Evolutionary conservation across 176 grass and related monocot genomes (phyloP).

Genomic region (Pontederia crassipes): DNA sequence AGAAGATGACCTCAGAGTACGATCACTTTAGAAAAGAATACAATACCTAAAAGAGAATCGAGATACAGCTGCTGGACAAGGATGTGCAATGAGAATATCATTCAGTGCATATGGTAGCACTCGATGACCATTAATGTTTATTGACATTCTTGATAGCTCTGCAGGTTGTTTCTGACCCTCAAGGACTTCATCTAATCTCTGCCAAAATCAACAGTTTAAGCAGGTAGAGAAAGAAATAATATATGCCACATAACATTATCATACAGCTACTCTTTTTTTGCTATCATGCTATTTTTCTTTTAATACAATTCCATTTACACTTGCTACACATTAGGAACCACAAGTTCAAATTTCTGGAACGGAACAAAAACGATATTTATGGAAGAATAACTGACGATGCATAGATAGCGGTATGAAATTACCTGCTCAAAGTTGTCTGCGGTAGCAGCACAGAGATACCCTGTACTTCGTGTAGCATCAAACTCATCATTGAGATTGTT

Average conservation of each 20-base stretch:
- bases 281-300: too few species aligned
- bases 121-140: constrained; percentile 52
- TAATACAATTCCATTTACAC: too few species aligned
- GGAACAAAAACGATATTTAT: constrained; percentile 5
- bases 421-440: constrained; percentile 74
- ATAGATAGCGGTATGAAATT: not conserved
- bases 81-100: constrained; percentile 82
- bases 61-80: constrained; percentile 81
- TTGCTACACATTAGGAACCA: too few species aligned
- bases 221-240: not conserved
- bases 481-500: constrained; percentile 71
- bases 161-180: constrained; percentile 42
- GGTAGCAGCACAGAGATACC: constrained; percentile 85
- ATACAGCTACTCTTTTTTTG: too few species aligned
- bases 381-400: not conserved
- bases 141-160: constrained; percentile 60
- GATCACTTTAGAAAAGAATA: not conserved
- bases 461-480: constrained; percentile 90
- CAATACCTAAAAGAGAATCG: constrained; percentile 94
- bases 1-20: not conserved
- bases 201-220: constrained; percentile 3
- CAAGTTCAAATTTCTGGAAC: not conserved
- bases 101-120: constrained; percentile 69
- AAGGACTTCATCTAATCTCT: constrained; percentile 75
- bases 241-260: not conserved